A percentile compares a stretch with the other conserved stretches of the same genome.
These are phyloP conservation scores for Plenodomus lindquistii DNA, from an alignment of 2,329 filamentous ascomycete genomes.

Conservation along the genomic window DNA sequence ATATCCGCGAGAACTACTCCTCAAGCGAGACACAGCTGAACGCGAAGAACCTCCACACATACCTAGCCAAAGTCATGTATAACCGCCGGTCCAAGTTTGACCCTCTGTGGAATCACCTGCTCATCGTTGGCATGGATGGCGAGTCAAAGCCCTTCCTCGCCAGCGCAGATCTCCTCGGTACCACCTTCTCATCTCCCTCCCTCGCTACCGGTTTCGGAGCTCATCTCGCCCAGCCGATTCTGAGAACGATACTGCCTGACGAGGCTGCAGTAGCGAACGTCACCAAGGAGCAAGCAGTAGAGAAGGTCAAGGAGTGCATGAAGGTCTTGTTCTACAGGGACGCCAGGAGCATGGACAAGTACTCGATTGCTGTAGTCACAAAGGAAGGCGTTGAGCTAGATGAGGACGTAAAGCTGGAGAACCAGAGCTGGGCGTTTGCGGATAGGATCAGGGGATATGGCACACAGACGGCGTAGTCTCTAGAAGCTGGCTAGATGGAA, in stretches of 20 bases:
- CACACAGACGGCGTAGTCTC: slow-evolving; percentile 63
- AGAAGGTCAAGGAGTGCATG: slow-evolving; percentile 89
- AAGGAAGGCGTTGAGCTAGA: slow-evolving; percentile 83
- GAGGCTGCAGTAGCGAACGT: slow-evolving; percentile 76
- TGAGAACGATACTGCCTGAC: slow-evolving; percentile 81
- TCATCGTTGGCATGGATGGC: slow-evolving; percentile 83
- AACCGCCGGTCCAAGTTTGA: slow-evolving; percentile 93
- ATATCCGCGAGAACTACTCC: slow-evolving; percentile 86
- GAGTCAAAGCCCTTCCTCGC: slow-evolving; percentile 85
- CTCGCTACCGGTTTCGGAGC: slow-evolving; percentile 93
- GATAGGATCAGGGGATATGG: slow-evolving; percentile 94
- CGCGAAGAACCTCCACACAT: slow-evolving; percentile 94
- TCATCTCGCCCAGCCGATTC: slow-evolving; percentile 88
- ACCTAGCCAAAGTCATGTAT: slow-evolving; percentile 95
- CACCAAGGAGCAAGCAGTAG: slow-evolving; percentile 75
- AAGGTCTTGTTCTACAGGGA: slow-evolving; percentile 98
- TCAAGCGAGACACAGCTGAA: slow-evolving; percentile 64
- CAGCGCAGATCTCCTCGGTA: slow-evolving; percentile 87
- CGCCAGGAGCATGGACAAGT: slow-evolving; percentile 86
- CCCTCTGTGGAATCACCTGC: slow-evolving; percentile 93
- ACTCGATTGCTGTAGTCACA: slow-evolving; percentile 88
- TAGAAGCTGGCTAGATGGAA: not conserved
- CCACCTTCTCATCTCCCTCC: slow-evolving; percentile 84
- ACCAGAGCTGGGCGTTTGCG: slow-evolving; percentile 97
- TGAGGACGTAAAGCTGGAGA: slow-evolving; percentile 84